Evolutionary conservation across 2,329 filamentous ascomycete genomes (phyloP).

Genomic region (Penicillium sp.): DNA sequence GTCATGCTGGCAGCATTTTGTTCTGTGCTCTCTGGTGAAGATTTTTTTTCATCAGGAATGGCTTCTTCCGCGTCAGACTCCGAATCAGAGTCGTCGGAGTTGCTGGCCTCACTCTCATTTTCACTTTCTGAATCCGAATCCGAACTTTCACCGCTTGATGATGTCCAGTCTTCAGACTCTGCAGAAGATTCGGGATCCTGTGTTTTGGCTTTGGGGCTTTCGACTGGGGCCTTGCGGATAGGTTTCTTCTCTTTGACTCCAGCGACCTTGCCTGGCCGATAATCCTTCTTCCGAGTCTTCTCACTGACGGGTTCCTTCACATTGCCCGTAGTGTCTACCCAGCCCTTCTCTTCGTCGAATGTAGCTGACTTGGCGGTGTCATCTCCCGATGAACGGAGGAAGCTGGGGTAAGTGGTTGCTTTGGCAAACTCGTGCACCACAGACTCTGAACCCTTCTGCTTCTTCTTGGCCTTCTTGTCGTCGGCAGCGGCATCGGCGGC

Average conservation of each 20-base stretch:
- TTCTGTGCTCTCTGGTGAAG: slow-evolving; percentile 5
- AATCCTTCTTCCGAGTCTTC: slow-evolving; percentile 30
- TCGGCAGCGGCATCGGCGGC: slow-evolving; percentile 30
- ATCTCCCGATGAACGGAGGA: slow-evolving; percentile 63
- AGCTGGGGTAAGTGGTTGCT: slow-evolving; percentile 77
- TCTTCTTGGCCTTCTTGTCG: slow-evolving; percentile 54
- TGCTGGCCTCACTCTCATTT: slow-evolving; percentile 25
- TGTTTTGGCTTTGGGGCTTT: slow-evolving; percentile 13
- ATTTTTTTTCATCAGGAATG: slow-evolving; percentile 9
- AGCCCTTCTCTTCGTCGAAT: slow-evolving; percentile 82
- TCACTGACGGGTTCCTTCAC: slow-evolving; percentile 55
- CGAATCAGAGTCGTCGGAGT: slow-evolving; percentile 29
- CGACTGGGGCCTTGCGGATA: slow-evolving; percentile 8
- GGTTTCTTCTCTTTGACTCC: slow-evolving; percentile 33
- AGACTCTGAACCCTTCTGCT: slow-evolving; percentile 63
- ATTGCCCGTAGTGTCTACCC: slow-evolving; percentile 78
- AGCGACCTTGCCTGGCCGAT: slow-evolving; percentile 31
- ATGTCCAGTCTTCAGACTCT: slow-evolving; percentile 37
- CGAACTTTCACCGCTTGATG: slow-evolving; percentile 35
- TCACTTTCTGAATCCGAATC: slow-evolving; percentile 12
- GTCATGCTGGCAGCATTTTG: slow-evolving; percentile 8
- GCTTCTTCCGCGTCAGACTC: slow-evolving; percentile 28
- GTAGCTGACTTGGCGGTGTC: slow-evolving; percentile 55
- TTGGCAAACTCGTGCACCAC: slow-evolving; percentile 89
- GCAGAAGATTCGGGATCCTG: slow-evolving; percentile 15